Evolutionary conservation across 768 basidiomycete species (phyloP).

Genomic region (Trametes meyenii): DNA sequence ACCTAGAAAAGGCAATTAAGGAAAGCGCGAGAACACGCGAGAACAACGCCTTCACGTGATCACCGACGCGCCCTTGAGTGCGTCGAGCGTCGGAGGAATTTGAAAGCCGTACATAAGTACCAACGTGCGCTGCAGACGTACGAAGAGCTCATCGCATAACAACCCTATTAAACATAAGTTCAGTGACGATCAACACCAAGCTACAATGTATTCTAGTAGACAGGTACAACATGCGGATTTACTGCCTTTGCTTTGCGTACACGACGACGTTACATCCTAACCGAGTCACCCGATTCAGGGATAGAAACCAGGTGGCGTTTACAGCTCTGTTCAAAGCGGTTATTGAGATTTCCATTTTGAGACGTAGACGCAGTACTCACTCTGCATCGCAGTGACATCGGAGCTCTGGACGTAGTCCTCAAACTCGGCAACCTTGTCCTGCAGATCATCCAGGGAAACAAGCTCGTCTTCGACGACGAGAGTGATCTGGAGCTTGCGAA

Average conservation of each 20-base stretch:
- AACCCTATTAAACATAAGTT: no score
- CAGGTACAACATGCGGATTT: conserved; percentile 19
- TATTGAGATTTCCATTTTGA: neutral
- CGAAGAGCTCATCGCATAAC: no score
- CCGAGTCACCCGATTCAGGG: neutral
- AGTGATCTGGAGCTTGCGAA: conserved; percentile 86
- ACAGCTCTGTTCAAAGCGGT: conserved; percentile 16
- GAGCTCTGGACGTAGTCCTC: conserved; percentile 91
- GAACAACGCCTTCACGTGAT: conserved; percentile 17
- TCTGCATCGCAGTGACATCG: conserved; percentile 94
- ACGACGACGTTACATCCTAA: conserved; percentile 10
- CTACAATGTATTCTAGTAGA: conserved; percentile 17
- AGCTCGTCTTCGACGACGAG: conserved; percentile 84
- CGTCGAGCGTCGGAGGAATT: no score
- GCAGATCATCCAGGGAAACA: conserved; percentile 89
- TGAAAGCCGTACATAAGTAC: no score
- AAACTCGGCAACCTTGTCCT: conserved; percentile 85
- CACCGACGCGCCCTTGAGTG: neutral
- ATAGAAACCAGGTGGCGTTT: neutral
- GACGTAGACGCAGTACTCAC: conserved; percentile 42
- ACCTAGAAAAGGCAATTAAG: neutral
- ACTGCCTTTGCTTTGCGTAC: conserved; percentile 18
- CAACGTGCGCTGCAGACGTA: no score
- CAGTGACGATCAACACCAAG: neutral
- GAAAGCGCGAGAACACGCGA: conserved; percentile 9